These are phyloP conservation scores for Daldinia eschscholtzii DNA, from an alignment of 2,329 filamentous ascomycete species.

Conservation along the genomic window DNA sequence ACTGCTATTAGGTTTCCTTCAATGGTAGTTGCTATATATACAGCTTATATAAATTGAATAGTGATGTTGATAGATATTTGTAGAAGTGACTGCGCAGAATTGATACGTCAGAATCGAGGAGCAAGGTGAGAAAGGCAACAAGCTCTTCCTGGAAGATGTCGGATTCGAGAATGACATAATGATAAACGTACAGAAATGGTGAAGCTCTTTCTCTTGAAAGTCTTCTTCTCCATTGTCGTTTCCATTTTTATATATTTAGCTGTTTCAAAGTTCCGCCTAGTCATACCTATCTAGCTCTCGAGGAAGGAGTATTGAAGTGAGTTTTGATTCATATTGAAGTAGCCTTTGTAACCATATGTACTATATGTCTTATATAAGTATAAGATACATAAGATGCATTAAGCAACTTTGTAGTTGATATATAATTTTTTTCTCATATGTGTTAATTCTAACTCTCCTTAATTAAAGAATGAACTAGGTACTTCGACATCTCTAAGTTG, in stretches of 20 bases:
- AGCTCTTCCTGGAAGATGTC: background rate
- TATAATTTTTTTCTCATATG: too few species aligned
- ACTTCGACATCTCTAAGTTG: too few species aligned
- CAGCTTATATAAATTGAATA: background rate
- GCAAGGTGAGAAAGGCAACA: background rate
- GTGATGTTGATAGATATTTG: background rate
- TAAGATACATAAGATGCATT: too few species aligned
- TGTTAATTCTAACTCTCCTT: too few species aligned
- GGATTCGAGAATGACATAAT: background rate
- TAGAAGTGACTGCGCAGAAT: background rate
- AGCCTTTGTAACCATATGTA: too few species aligned
- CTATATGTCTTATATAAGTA: background rate
- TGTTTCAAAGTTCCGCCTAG: background rate
- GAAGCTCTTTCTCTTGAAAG: background rate
- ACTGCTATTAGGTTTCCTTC: background rate
- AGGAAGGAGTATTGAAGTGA: conserved; percentile 3
- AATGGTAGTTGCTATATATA: background rate
- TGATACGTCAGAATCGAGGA: background rate
- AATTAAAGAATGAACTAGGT: too few species aligned
- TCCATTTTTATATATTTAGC: background rate
- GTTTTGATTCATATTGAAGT: background rate
- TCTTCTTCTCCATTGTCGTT: background rate
- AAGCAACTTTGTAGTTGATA: too few species aligned
- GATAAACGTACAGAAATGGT: background rate
- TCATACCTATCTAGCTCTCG: background rate